phyloP scores from a whole-genome alignment of 805 yeast species.

The Wickerhamomyces ciferrii region DNA sequence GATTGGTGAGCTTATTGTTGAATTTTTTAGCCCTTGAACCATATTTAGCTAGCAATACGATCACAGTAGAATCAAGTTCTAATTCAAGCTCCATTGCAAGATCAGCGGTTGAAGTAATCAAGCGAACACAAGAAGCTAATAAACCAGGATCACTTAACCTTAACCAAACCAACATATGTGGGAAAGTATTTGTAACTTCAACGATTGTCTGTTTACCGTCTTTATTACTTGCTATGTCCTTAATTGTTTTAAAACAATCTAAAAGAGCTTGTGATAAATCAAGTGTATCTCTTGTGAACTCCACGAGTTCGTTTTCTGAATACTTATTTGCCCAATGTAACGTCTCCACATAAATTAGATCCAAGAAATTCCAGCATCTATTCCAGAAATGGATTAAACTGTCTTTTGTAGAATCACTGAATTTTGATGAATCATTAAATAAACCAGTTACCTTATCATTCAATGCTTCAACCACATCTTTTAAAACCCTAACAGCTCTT shows the following conservation, averaged over 20 bases:
- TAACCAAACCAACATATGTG: conserved; percentile 72
- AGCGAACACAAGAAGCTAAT: conserved; percentile 63
- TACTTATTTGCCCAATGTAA: conserved; percentile 70
- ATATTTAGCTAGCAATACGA: conserved; percentile 53
- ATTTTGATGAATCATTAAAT: conserved; percentile 24
- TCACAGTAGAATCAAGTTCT: conserved; percentile 44
- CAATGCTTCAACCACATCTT: conserved; percentile 64
- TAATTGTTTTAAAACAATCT: conserved; percentile 53
- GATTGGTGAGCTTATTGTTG: conserved; percentile 63
- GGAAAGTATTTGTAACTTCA: conserved; percentile 57
- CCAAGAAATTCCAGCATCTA: conserved; percentile 65
- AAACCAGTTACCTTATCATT: conserved; percentile 66
- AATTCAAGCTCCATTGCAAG: conserved; percentile 53
- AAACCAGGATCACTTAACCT: conserved; percentile 76
- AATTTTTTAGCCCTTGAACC: conserved; percentile 62
- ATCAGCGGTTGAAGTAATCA: conserved; percentile 63
- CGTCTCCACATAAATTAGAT: conserved; percentile 62
- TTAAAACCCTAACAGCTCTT: conserved; percentile 63
- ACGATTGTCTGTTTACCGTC: conserved; percentile 34
- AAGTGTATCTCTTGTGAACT: conserved; percentile 81
- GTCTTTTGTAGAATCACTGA: conserved; percentile 20
- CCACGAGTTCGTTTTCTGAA: conserved; percentile 53
- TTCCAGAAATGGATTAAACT: conserved; percentile 54
- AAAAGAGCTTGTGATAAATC: conserved; percentile 69
- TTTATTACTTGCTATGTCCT: conserved; percentile 22